These are phyloP conservation scores for Coniophora puteana DNA, from an alignment of 1,284 basidiomycete genomes.

Conservation along the genomic window DNA sequence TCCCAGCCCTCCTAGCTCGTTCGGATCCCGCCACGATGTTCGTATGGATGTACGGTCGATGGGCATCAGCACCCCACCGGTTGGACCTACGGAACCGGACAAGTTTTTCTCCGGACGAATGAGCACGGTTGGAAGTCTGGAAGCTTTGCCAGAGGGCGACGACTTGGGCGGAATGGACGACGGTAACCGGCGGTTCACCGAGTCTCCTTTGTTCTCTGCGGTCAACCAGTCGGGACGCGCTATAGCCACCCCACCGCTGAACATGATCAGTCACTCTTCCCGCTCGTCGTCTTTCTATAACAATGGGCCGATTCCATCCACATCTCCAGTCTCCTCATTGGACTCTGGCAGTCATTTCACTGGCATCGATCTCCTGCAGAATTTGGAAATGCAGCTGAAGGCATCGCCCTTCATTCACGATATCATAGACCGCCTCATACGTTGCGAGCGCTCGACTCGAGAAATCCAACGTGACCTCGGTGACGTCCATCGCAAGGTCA, in stretches of 20 bases:
- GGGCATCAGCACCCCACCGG: slow-evolving; percentile 31
- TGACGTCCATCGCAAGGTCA: slow-evolving; percentile 75
- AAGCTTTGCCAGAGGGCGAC: slow-evolving; percentile 53
- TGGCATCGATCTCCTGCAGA: slow-evolving; percentile 38
- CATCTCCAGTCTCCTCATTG: slow-evolving; percentile 74
- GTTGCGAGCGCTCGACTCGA: slow-evolving; percentile 65
- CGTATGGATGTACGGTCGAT: slow-evolving; percentile 27
- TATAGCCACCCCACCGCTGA: slow-evolving; percentile 26
- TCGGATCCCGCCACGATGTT: too few species aligned
- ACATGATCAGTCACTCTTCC: slow-evolving; percentile 17
- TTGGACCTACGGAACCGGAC: slow-evolving; percentile 43
- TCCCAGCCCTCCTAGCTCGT: slow-evolving; percentile 59
- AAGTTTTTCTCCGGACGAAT: slow-evolving; percentile 46
- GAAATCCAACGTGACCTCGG: slow-evolving; percentile 74
- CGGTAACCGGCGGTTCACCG: slow-evolving; percentile 28
- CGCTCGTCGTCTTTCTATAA: slow-evolving; percentile 36
- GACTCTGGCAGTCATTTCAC: slow-evolving; percentile 66
- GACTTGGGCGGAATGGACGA: slow-evolving; percentile 31
- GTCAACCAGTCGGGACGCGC: slow-evolving; percentile 24
- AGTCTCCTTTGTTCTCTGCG: slow-evolving; percentile 31
- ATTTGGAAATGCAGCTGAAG: slow-evolving; percentile 70
- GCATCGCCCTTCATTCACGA: slow-evolving; percentile 73
- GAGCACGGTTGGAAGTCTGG: slow-evolving; percentile 48
- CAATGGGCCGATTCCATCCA: slow-evolving; percentile 46
- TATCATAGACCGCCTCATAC: slow-evolving; percentile 68